phyloP scores from a whole-genome alignment of 169 alveolate genomes.

The Eimeria acervulina region DNA sequence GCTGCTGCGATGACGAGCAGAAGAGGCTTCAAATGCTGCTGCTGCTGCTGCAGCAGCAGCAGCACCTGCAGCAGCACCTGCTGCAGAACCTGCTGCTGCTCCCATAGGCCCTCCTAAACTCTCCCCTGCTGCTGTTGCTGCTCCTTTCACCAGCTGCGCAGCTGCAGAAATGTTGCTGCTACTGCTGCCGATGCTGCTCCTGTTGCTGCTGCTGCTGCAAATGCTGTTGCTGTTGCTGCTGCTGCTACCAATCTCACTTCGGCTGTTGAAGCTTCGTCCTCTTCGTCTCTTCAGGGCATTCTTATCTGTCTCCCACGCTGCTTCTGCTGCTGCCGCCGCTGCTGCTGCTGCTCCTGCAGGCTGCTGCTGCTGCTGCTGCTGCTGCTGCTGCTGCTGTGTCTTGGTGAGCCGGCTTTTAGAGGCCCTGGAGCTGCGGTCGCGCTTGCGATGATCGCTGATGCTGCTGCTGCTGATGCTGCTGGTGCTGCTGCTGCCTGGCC shows the following conservation, averaged over 20 bases:
- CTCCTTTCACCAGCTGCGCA: too few relatives aligned
- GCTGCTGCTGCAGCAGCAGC: constrained; percentile 6
- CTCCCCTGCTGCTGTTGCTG: too few relatives aligned
- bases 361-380: too few relatives aligned
- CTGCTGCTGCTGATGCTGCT: constrained; percentile 48
- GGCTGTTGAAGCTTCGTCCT: not conserved
- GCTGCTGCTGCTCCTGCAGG: not conserved
- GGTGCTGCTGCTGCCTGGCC: not conserved
- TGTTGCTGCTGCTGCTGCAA: too few relatives aligned
- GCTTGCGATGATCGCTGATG: constrained; percentile 48
- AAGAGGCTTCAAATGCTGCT: too few relatives aligned
- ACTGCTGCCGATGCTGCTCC: not conserved
- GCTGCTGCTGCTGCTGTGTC: too few relatives aligned
- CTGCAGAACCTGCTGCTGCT: not conserved
- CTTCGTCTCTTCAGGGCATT: constrained; percentile 1
- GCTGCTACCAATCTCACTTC: not conserved
- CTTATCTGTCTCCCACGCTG: constrained; percentile 7
- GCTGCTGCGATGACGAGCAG: not conserved
- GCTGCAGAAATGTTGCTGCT: constrained; percentile 14
- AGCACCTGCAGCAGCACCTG: constrained; percentile 4
- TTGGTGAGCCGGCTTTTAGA: not conserved
- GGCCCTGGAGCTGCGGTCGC: constrained; percentile 22
- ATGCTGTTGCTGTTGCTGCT: not conserved
- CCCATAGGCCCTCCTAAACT: too few relatives aligned
- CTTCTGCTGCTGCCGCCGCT: constrained; percentile 54